phyloP scores from a whole-genome alignment of 1,284 basidiomycete species.

The Boletellus deceptivus region DNA sequence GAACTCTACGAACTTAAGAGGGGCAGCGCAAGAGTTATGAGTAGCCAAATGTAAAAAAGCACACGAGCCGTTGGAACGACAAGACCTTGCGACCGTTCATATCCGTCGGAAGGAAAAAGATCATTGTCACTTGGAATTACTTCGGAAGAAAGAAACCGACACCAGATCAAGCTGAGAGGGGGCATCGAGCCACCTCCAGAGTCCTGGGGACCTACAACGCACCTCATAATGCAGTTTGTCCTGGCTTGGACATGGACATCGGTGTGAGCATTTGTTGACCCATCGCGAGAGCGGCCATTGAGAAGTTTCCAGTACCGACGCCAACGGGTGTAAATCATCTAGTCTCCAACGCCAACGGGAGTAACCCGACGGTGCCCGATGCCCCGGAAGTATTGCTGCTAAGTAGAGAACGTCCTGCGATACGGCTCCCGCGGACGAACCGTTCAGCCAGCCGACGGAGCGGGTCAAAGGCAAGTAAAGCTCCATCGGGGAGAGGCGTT shows the following conservation, averaged over 20 bases:
- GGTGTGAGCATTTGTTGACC: too few relatives aligned
- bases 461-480: neutral
- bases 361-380: neutral
- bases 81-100: neutral
- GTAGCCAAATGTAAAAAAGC: neutral
- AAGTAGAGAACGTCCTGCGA: too few relatives aligned
- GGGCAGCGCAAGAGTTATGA: neutral
- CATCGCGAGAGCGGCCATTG: neutral
- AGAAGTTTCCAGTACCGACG: neutral
- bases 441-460: neutral
- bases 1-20: neutral
- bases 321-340: constrained; percentile 1
- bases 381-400: neutral
- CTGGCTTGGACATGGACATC: neutral
- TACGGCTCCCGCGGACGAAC: too few relatives aligned
- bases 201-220: neutral
- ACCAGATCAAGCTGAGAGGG: neutral
- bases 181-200: too few relatives aligned
- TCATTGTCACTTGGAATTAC: too few relatives aligned
- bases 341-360: too few relatives aligned
- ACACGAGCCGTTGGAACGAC: constrained; percentile 1
- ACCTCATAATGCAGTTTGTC: neutral
- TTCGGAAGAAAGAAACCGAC: neutral
- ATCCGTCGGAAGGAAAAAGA: constrained; percentile 6
- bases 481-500: too few relatives aligned